Percentiles rank a stretch among this genome's conserved stretches.
These are phyloP conservation scores for Paspalum notatum DNA, from an alignment of 176 grass and related monocot genomes.

Conservation along the genomic window DNA sequence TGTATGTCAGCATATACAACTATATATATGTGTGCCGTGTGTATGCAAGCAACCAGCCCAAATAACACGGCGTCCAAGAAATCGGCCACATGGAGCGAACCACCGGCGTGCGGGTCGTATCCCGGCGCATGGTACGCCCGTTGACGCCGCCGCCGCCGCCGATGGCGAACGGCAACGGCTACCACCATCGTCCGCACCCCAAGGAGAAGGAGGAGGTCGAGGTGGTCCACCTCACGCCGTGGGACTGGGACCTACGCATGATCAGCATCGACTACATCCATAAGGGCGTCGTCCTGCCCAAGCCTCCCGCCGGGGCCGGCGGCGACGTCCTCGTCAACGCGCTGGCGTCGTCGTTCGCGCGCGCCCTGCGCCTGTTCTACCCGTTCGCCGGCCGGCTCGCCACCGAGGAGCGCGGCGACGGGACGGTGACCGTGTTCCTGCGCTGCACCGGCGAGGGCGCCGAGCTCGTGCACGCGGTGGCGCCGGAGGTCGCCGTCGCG, in stretches of 20 bases:
- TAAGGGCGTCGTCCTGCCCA: slow-evolving; percentile 30
- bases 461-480: slow-evolving; percentile 57
- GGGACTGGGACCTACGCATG: slow-evolving; percentile 35
- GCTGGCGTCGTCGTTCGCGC: slow-evolving; percentile 27
- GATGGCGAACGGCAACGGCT: background rate
- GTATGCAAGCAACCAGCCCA: background rate
- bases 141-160: background rate
- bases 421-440: background rate
- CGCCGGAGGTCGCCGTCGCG: slow-evolving; percentile 17
- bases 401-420: background rate
- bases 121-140: slow-evolving; percentile 10
- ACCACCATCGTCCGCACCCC: background rate
- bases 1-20: too few relatives aligned
- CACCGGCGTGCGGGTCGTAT: background rate
- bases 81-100: background rate
- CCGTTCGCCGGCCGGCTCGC: slow-evolving; percentile 49
- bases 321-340: background rate
- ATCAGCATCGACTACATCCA: slow-evolving; percentile 34
- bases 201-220: background rate
- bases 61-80: background rate
- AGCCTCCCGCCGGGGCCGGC: background rate
- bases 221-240: slow-evolving; percentile 15
- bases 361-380: slow-evolving; percentile 46
- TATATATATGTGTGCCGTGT: background rate
- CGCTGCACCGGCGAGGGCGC: slow-evolving; percentile 40